Conservation (phyloP, 2,329 filamentous ascomycete species). For the Arthroderma sp. region DNA sequence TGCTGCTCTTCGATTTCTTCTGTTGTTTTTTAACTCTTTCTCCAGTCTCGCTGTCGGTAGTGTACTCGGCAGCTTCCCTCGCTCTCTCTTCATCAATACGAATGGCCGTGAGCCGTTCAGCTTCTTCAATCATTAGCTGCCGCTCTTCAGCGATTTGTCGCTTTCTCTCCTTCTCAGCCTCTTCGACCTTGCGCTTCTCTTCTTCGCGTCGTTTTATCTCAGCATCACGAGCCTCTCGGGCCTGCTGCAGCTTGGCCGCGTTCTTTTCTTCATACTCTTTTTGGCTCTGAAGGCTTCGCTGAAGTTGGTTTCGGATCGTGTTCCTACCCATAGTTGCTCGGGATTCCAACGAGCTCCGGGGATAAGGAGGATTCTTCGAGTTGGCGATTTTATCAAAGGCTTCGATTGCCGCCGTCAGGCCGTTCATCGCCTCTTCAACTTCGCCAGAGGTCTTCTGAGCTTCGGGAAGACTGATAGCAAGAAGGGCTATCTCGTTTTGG, state of each 20-base stretch:
- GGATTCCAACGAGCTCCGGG: constrained; percentile 78
- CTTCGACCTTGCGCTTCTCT: constrained; percentile 54
- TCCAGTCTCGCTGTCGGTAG: constrained; percentile 68
- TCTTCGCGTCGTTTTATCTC: constrained; percentile 70
- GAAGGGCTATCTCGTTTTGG: constrained; percentile 81
- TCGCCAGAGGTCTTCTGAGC: constrained; percentile 66
- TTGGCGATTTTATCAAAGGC: constrained; percentile 49
- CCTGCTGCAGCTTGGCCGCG: constrained; percentile 71
- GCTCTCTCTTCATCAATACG: constrained; percentile 58
- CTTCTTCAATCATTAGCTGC: constrained; percentile 62
- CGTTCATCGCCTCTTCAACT: constrained; percentile 65
- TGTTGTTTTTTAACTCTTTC: constrained; percentile 71
- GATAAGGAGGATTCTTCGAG: constrained; percentile 65
- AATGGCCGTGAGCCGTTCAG: constrained; percentile 59
- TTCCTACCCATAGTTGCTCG: constrained; percentile 95
- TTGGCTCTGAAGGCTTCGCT: constrained; percentile 71
- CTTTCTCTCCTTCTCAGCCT: constrained; percentile 59
- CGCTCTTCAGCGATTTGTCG: constrained; percentile 79
- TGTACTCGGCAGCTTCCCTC: constrained; percentile 64
- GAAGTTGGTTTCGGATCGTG: constrained; percentile 84
- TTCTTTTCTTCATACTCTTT: constrained; percentile 89
- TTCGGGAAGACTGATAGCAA: constrained; percentile 63
- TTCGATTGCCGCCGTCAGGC: constrained; percentile 76
- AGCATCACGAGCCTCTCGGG: constrained; percentile 65
- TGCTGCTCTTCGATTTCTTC: constrained; percentile 36